A percentile compares a stretch with the other conserved stretches of the same genome.
Conservation (phyloP, 805 yeast species). For the Candida boleticola region DNA sequence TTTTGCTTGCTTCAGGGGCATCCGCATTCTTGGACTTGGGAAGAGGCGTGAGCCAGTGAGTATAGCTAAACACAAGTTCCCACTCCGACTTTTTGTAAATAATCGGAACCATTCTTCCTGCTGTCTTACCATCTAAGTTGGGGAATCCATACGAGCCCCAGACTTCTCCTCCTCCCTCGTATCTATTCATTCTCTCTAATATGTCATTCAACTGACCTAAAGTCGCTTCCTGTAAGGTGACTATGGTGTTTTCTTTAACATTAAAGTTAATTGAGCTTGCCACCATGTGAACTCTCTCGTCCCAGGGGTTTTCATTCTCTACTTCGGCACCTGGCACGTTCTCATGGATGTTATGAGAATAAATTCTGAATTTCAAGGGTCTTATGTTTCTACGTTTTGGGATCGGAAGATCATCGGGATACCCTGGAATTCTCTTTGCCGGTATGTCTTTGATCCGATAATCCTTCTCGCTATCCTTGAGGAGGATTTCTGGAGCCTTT, state of each 20-base stretch:
- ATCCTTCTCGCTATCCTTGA: neutral
- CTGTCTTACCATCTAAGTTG: constrained; percentile 25
- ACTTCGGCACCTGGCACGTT: constrained; percentile 34
- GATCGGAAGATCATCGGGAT: constrained; percentile 11
- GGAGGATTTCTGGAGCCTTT: neutral
- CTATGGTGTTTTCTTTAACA: constrained; percentile 31
- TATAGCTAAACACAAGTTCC: constrained; percentile 24
- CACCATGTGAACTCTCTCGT: constrained; percentile 35
- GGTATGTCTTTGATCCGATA: neutral
- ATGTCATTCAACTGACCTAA: constrained; percentile 35
- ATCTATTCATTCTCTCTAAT: constrained; percentile 20
- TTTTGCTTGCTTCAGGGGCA: neutral
- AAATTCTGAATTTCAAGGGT: constrained; percentile 26
- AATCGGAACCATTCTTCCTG: constrained; percentile 38
- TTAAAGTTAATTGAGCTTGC: constrained; percentile 40
- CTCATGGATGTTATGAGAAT: constrained; percentile 37
- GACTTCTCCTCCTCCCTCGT: constrained; percentile 14
- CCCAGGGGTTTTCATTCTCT: constrained; percentile 48
- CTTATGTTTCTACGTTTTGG: constrained; percentile 2
- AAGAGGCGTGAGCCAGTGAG: constrained; percentile 45
- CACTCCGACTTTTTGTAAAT: constrained; percentile 31
- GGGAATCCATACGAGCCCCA: constrained; percentile 41
- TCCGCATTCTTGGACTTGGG: constrained; percentile 25
- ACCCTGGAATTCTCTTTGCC: neutral
- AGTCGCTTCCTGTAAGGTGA: constrained; percentile 39